phyloP scores from a whole-genome alignment of 2,329 filamentous ascomycete genomes.

The Chrysosphaeria jannelii region DNA sequence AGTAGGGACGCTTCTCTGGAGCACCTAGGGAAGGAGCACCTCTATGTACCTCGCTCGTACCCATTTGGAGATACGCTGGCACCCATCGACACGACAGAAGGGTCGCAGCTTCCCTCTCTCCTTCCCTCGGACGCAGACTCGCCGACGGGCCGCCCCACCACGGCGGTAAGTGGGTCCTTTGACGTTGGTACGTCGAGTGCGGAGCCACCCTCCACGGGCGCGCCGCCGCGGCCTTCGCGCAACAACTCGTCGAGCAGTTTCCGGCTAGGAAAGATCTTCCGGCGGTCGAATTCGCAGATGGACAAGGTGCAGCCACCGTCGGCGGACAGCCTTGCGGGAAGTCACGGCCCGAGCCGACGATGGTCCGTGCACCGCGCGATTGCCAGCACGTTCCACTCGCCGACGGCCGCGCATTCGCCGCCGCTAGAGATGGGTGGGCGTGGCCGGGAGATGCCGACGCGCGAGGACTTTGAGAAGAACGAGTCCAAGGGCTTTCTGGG shows the following conservation, averaged over 20 bases:
- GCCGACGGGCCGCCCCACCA: conserved; percentile 1
- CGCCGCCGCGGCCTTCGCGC: background rate
- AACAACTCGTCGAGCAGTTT: background rate
- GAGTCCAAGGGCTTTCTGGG: too few species aligned
- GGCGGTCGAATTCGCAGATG: background rate
- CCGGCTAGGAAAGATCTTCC: too few species aligned
- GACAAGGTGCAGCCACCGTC: background rate
- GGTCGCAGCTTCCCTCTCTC: background rate
- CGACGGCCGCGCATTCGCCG: background rate
- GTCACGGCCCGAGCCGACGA: too few species aligned
- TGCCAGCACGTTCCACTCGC: too few species aligned
- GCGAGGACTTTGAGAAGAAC: too few species aligned
- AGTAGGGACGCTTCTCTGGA: conserved; percentile 25
- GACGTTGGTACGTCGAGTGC: conserved; percentile 2
- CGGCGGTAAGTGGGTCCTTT: conserved; percentile 4
- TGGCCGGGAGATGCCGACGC: too few species aligned
- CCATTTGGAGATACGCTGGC: conserved; percentile 1
- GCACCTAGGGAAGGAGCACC: too few species aligned
- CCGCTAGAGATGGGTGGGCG: too few species aligned
- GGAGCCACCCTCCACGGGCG: background rate
- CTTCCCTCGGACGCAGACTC: conserved; percentile 1
- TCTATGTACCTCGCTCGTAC: conserved; percentile 13
- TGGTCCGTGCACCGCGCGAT: conserved; percentile 9
- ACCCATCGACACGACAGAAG: conserved; percentile 1
- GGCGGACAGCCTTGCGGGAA: too few species aligned